Base-by-base conservation (phyloP, 306 rosid species). In the Arachis stenosperma region DNA sequence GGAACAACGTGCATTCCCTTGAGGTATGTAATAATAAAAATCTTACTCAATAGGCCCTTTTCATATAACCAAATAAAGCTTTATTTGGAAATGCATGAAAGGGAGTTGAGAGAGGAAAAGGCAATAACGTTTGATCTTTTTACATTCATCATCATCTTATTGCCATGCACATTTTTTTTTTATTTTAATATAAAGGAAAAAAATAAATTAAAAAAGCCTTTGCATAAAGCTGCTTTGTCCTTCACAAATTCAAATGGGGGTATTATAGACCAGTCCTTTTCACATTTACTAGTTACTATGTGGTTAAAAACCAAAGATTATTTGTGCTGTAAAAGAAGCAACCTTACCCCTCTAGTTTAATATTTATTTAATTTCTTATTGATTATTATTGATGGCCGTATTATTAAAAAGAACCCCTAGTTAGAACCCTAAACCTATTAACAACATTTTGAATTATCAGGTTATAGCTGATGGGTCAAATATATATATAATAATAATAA, bases 211-310 rank as follows among this genome's bases (percentile, higher is more conserved):
- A 72, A 37, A 72, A 43, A 56, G 79, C 73, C 88, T 79, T 87
- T 88, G 65, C 78, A 82, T 81, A 80, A 91, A 85, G 87, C 84
- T 78, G 84, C 87, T 83, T 81, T 86, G 79, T 78, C 76, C 85
- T 77, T 78, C 79, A 77, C 83, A 82, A 76, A 77, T 61, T 81
- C 81, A 69, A 61, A 77, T 68, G 88, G 83, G 66, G 37, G 37
- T 33, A 33, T 33, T 33, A 33, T 74, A 76, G 69, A 71, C 78
- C 80, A 71, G 88, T 82, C 89, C 76, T 82, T 89, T 81, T 84
- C 88, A 70, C 61, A 75, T 69, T 75, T 80, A 80, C 74, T 67
- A 74, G 69, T 82, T 61, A n/a, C 85, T 36, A 74, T 66, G 77
- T 2, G 57, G 14, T 74, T 74, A 61, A 69, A 57, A 65, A 53